phyloP scores from a whole-genome alignment of 768 basidiomycete species.

The Tulasnella sp. region DNA sequence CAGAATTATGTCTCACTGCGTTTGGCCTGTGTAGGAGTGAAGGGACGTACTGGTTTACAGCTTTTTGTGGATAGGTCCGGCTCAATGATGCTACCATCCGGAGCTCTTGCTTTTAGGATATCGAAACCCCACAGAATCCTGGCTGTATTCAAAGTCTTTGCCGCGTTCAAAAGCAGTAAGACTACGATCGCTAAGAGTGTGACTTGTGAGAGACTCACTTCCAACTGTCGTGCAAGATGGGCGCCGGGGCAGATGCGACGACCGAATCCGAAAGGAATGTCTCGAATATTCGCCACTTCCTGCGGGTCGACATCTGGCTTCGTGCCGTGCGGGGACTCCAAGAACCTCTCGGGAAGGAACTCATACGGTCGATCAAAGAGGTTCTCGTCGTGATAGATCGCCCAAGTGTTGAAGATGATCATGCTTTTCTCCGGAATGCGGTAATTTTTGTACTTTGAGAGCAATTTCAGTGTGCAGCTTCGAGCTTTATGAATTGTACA shows the following conservation, averaged over 20 bases:
- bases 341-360: slow-evolving; percentile 41
- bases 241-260: slow-evolving; percentile 21
- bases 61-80: background rate
- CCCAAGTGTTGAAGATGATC: slow-evolving; percentile 23
- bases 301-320: background rate
- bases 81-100: background rate
- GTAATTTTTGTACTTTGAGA: slow-evolving; percentile 14
- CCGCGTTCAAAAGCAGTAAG: slow-evolving; percentile 9
- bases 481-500: background rate
- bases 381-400: slow-evolving; percentile 20
- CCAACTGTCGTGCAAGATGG: slow-evolving; percentile 11
- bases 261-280: slow-evolving; percentile 1
- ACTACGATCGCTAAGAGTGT: background rate
- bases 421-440: slow-evolving; percentile 18
- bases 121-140: background rate
- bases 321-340: background rate
- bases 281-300: background rate
- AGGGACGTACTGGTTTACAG: background rate
- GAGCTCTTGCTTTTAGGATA: background rate
- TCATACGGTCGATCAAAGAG: slow-evolving; percentile 33
- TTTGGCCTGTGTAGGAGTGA: background rate
- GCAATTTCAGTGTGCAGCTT: background rate
- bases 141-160: slow-evolving; percentile 11
- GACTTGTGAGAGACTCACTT: background rate
- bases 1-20: no score